Percentiles rank a stretch among this genome's conserved stretches.
These are phyloP conservation scores for Botrytis tulipae DNA, from an alignment of 2,329 filamentous ascomycete genomes.

Conservation along the genomic window DNA sequence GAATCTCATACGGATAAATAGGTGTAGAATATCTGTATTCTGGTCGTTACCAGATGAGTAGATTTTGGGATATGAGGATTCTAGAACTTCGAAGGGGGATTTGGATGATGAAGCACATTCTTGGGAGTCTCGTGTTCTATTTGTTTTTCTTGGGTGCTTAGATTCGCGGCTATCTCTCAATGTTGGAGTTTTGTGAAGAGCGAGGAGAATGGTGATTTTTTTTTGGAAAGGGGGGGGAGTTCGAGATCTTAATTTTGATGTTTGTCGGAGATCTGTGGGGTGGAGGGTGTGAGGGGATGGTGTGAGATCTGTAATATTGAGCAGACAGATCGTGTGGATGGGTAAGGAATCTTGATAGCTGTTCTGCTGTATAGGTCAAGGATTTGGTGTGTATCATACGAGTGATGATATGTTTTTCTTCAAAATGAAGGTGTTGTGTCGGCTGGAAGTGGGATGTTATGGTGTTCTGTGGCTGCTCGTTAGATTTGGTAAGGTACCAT, in stretches of 20 bases:
- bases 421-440: background rate
- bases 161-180: background rate
- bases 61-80: background rate
- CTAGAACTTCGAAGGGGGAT: accelerated
- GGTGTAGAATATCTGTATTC: accelerated
- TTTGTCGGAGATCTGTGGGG: background rate
- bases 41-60: background rate
- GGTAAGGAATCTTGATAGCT: accelerated
- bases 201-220: background rate
- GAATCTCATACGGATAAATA: background rate
- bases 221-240: background rate
- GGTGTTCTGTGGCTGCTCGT: background rate
- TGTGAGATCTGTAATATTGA: background rate
- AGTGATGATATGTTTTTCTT: background rate
- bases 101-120: too few species aligned
- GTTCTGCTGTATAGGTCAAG: accelerated
- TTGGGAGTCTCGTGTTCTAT: too few species aligned
- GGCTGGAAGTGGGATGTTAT: too few species aligned
- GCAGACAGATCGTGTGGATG: background rate
- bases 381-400: accelerated
- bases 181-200: accelerated
- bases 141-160: background rate
- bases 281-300: accelerated
- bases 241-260: background rate
- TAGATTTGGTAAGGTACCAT: background rate